Evolutionary conservation across 2,329 filamentous ascomycete genomes (phyloP).

Genomic region (Pestalotiopsis sp.): DNA sequence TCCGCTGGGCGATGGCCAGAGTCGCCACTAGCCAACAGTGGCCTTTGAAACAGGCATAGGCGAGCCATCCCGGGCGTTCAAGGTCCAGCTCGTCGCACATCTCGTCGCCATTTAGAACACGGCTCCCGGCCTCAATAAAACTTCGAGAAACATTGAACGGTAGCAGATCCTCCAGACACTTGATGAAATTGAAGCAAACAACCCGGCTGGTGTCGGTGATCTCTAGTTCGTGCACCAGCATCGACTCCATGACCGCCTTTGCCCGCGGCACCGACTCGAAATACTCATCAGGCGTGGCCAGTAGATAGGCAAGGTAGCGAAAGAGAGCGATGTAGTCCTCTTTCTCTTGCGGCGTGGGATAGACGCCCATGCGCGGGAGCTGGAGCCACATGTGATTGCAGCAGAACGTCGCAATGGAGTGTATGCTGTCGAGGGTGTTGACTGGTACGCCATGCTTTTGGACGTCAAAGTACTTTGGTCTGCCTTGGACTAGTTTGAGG

Average conservation of each 20-base stretch:
- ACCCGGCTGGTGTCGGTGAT: conserved; percentile 36
- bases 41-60: conserved; percentile 32
- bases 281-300: conserved; percentile 29
- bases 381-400: conserved; percentile 63
- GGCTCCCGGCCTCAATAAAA: conserved; percentile 39
- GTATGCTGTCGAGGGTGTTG: conserved; percentile 67
- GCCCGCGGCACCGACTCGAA: conserved; percentile 26
- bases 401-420: conserved; percentile 66
- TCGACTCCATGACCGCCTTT: conserved; percentile 35
- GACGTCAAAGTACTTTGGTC: conserved; percentile 63
- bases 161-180: conserved; percentile 37
- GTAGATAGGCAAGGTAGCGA: conserved; percentile 33
- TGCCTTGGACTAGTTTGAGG: conserved; percentile 53
- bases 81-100: conserved; percentile 38
- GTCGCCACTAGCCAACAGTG: conserved; percentile 33
- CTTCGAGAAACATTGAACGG: conserved; percentile 36
- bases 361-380: conserved; percentile 66
- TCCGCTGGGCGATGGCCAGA: conserved; percentile 29
- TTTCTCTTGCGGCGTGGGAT: conserved; percentile 57
- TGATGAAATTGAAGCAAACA: conserved; percentile 40
- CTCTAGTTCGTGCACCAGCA: conserved; percentile 35
- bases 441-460: conserved; percentile 63
- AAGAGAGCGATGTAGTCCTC: conserved; percentile 66
- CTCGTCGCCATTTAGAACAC: conserved; percentile 39
- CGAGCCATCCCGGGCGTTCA: conserved; percentile 29